Evolutionary conservation across 116 monocot species (phyloP).

Genomic region (Trichopus zeylanicus): DNA sequence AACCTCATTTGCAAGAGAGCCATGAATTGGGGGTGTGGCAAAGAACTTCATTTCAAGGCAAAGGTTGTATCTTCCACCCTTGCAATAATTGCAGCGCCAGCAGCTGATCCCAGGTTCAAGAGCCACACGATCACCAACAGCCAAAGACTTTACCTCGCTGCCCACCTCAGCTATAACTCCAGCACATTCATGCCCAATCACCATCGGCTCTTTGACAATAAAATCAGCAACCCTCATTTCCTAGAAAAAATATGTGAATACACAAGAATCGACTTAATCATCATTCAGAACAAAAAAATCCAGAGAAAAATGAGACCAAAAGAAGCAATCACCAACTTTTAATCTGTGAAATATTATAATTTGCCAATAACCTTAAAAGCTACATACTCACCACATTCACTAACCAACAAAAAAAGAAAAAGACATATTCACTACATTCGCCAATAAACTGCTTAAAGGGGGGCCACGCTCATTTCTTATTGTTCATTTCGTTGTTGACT

Average conservation of each 20-base stretch:
- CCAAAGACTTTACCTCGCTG: conserved; percentile 55
- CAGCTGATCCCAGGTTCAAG: conserved; percentile 94
- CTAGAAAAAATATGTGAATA: conserved; percentile 14
- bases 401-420: too few relatives aligned
- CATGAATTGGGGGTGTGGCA: conserved; percentile 88
- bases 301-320: not conserved
- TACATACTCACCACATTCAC: too few relatives aligned
- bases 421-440: too few relatives aligned
- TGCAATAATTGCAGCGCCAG: conserved; percentile 73
- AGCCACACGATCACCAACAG: conserved; percentile 71
- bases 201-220: conserved; percentile 94
- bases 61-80: conserved; percentile 87
- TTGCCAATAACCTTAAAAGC: too few relatives aligned
- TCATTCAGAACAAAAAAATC: not conserved
- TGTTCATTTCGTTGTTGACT: too few relatives aligned
- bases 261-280: too few relatives aligned
- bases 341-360: too few relatives aligned
- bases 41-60: conserved; percentile 98
- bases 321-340: not conserved
- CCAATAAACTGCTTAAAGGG: too few relatives aligned
- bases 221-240: conserved; percentile 69
- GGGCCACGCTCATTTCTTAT: too few relatives aligned
- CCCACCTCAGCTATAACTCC: conserved; percentile 92
- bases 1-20: conserved; percentile 90
- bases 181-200: conserved; percentile 95